Base-by-base conservation (phyloP, 495 filamentous ascomycete species). In the Monascus purpureus region DNA sequence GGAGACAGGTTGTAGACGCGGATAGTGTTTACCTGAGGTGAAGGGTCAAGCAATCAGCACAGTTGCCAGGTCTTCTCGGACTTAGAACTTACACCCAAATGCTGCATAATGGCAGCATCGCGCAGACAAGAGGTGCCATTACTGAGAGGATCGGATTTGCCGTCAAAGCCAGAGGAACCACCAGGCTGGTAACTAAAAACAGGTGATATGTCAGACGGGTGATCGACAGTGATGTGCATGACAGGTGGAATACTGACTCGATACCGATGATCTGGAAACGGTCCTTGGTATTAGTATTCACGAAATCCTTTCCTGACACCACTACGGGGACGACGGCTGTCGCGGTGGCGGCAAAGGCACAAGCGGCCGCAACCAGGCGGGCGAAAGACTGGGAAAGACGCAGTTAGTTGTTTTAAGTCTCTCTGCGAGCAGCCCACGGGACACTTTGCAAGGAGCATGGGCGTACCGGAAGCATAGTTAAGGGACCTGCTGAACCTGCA, bases 1-100 rank as follows among this genome's bases (percentile, higher is more conserved):
- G 88, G 87, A 47, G 82, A 74, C 33, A 95, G 50, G 65, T 94
- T 96, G 67, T 96, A 96, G 6, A 90, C 73, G 39, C 88, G 82
- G 54, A 96, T 88, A 17, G 84, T 78, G 64, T 96, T 94, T 40
- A 90, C 70, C 74, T 69, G 33, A 1, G 8, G 18, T 15, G 27
- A 24, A 20, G 23, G 7, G 14, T 43, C 14, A 28, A 28, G 13
- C 14, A 25, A 31, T 34, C 25, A 39, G n/a, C n/a, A n/a, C n/a
- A n/a, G n/a, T n/a, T n/a, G n/a, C n/a, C n/a, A n/a, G n/a, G n/a
- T n/a, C n/a, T n/a, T n/a, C n/a, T n/a, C n/a, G n/a, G n/a, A n/a
- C n/a, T n/a, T n/a, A 1, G 41, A 25, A 22, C 54, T 41, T 57
- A 70, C 58, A 57, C 78, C 80, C 34, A 96, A 64, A 16, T 68